Conservation (phyloP, 129 eudicot genomes). For the Artemisia annua region DNA sequence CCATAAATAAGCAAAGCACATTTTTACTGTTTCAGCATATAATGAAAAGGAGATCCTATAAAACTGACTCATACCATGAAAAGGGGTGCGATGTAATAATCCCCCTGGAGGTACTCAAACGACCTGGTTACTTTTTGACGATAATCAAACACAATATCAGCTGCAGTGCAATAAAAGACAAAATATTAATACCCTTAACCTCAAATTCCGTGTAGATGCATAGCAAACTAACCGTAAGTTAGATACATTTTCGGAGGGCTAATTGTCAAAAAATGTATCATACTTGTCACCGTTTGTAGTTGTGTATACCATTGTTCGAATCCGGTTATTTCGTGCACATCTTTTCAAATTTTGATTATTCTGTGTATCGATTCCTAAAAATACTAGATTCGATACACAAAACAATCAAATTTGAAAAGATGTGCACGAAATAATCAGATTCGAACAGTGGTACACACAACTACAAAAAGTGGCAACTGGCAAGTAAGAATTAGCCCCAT, state of each 20-base stretch:
- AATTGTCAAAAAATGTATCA: not conserved
- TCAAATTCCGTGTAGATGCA: not conserved
- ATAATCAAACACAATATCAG: conserved; percentile 98
- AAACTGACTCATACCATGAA: conserved; percentile 65
- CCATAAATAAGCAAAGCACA: not conserved
- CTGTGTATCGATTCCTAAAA: no score
- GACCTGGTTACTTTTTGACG: conserved; percentile 95
- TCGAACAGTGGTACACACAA: no score
- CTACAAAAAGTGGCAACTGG: no score
- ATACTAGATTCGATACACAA: no score
- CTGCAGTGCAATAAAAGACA: conserved; percentile 44
- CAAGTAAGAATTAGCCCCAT: no score
- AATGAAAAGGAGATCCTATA: conserved; percentile 3
- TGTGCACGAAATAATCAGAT: no score
- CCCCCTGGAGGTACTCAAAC: conserved; percentile 93
- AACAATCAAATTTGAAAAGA: no score
- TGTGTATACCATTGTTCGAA: no score
- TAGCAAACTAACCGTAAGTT: conserved; percentile 12
- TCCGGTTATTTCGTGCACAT: no score
- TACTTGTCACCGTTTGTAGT: no score
- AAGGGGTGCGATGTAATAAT: conserved; percentile 90
- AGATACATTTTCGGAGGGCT: no score
- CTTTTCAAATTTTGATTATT: no score
- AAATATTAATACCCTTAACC: not conserved
- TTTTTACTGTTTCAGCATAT: not conserved